Conservation (phyloP, 108 stramenopile genomes). For the Cyclotella baltica region DNA sequence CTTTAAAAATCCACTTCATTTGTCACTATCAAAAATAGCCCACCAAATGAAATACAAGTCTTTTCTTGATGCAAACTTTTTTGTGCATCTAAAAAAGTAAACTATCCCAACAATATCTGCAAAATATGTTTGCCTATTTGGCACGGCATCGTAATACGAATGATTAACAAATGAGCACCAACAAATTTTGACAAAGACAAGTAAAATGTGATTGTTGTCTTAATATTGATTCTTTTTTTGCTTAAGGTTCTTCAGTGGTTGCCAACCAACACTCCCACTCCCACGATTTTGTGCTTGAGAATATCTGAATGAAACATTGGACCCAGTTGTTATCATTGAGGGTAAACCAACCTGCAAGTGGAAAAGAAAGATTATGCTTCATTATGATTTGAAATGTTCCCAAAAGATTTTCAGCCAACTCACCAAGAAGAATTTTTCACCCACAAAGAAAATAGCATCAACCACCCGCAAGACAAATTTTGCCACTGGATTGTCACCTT, state of each 20-base stretch:
- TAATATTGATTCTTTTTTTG: slow-evolving; percentile 37
- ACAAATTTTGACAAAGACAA: too few species aligned
- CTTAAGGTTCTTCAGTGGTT: slow-evolving; percentile 49
- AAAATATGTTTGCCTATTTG: too few species aligned
- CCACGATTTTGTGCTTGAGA: slow-evolving; percentile 52
- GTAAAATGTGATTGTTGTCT: too few species aligned
- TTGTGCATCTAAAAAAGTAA: too few species aligned
- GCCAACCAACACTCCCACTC: slow-evolving; percentile 52
- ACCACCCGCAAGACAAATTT: slow-evolving; percentile 61
- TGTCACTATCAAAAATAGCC: too few species aligned
- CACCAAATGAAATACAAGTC: too few species aligned
- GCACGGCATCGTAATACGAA: too few species aligned
- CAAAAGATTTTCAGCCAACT: neutral
- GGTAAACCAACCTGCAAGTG: slow-evolving; percentile 45
- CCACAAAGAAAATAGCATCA: slow-evolving; percentile 71
- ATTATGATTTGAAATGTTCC: neutral
- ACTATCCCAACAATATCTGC: too few species aligned
- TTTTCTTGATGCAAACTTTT: too few species aligned
- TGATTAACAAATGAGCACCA: too few species aligned
- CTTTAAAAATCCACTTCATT: too few species aligned
- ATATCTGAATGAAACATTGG: slow-evolving; percentile 35
- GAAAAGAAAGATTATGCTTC: neutral
- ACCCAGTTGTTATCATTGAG: slow-evolving; percentile 30
- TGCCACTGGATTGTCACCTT: slow-evolving; percentile 45
- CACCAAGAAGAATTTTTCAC: slow-evolving; percentile 66